Evolutionary conservation across 2,329 filamentous ascomycete species (phyloP), one percentile per base, ranked within the genome.

Genomic region (Cercospora nicotianae): DNA sequence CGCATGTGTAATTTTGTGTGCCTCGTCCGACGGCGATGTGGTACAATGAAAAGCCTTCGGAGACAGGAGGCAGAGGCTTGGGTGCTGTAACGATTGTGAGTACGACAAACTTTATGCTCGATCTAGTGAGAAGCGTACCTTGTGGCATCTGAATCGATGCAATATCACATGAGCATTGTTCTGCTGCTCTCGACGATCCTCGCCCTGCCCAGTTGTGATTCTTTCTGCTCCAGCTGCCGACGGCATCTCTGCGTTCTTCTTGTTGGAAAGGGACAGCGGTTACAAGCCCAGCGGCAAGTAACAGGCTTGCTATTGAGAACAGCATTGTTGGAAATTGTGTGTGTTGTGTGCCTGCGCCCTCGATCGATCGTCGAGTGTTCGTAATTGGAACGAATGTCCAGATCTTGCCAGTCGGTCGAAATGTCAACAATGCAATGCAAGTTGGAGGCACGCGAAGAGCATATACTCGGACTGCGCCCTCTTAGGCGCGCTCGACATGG

Each of bases 1-100:
- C 81, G 84, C 94, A 97, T 62, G 92, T 96, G 84, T 97, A 98
- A 85, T 97, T 97, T 82, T 97, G 90, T 7, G 91, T 95, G 68
- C 94, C 94, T 55, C 92, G 90, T 75, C 94, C 94, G 70, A 97
- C 84, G 77, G 91, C 92, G 64, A 97, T 90, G 80, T 96, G 92
- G 77, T 87, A 86, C 61, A 96, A 84, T 3, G 77, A 82, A 31
- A 92, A 83, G 65, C 89, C 91, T 6, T 82, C 72, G 0, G 87
- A 81, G 13, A 88, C 87, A 7, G 83, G 71, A 13, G 90, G 88
- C 6, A 96, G 85, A 16, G 86, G 68, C 80, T 75, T 74, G 2
- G 77, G 72, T 55, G 75, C 76, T 78, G 67, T 9, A 26, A 5
- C 26, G 33, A 5, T 55, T 39, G 60, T 69, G 18, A 67, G 61